Base-by-base conservation (phyloP, 768 basidiomycete genomes). In the Russula sp. region DNA sequence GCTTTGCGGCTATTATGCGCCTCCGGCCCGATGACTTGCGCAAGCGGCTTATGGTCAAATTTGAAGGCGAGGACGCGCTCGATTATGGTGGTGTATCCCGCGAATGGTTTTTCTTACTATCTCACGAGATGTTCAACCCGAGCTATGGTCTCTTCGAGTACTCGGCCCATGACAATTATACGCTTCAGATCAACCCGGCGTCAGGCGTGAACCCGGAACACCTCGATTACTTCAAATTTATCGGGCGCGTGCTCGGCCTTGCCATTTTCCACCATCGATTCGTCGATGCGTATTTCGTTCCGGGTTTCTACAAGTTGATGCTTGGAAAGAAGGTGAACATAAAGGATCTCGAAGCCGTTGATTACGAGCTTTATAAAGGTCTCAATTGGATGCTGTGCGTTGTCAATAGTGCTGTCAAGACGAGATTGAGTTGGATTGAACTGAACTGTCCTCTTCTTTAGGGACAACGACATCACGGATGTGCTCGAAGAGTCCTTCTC, bases 51-150 rank as follows among this genome's bases (percentile, higher is more conserved):
- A 84, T 89, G 80, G 81, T 91, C 50, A 85, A 78, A 70, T 92
- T 92, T 62, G 88, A 90, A 24, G 87, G 86, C 30, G 90, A 92
- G 71, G 90, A 90, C 70, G 89, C 87, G 10, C 72, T 92, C 63
- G 89, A 91, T 73, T 89, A 88, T 68, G 89, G 88, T 67, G 89
- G 88, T 72, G 84, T 89, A 32, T 86, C 85, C 65, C 90, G 89
- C 74, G 90, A 91, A 76, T 92, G 90, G 88, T 90, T 92, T 78
- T 90, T 92, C 83, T 77, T 91, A 3, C 78, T 92, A 53, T 91
- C 89, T 1, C 89, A 90, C 63, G 87, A 90, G 70, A 87, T 92
- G 69, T 91, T 92, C 76, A 85, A 90, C 71, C 89, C 89, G 24
- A 86, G 84, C 58, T 90, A 90, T 63, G 89, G 89, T n/a, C 75